Conservation (phyloP, 768 basidiomycete genomes). For the Cystofilobasidium macerans region DNA sequence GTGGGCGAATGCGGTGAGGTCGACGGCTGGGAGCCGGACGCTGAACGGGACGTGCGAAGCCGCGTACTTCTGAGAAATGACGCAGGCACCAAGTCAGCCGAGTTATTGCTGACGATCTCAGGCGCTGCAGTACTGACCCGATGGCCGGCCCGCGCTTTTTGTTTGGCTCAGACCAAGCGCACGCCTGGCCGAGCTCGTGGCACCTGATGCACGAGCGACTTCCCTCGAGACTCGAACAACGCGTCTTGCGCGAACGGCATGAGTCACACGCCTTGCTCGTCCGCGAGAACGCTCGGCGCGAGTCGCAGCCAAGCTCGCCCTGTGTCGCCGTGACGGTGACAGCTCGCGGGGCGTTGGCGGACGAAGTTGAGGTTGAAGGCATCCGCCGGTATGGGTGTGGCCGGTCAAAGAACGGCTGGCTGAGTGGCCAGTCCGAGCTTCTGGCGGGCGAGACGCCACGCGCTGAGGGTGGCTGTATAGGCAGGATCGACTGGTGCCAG, state of each 20-base stretch:
- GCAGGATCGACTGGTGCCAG: too few species aligned
- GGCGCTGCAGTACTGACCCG: conserved; percentile 4
- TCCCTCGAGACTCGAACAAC: conserved; percentile 12
- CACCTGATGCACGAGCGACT: conserved; percentile 2
- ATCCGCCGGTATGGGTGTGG: neutral
- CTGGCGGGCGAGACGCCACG: neutral
- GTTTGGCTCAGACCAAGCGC: conserved; percentile 13
- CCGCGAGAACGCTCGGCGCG: conserved; percentile 2
- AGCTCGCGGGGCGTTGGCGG: neutral
- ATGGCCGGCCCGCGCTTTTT: conserved; percentile 15
- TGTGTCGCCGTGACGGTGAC: neutral
- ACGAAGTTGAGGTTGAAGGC: neutral
- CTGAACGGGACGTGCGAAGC: too few species aligned
- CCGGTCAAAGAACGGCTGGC: neutral
- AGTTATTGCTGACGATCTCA: too few species aligned
- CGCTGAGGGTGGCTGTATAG: too few species aligned
- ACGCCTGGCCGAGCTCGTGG: conserved; percentile 6
- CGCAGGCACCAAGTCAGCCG: too few species aligned
- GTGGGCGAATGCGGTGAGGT: neutral
- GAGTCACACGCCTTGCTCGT: conserved; percentile 16
- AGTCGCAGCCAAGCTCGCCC: neutral
- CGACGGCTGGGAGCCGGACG: neutral
- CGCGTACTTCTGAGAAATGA: too few species aligned
- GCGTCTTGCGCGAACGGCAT: conserved; percentile 18
- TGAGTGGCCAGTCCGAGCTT: too few species aligned